Evolutionary conservation across 2,329 filamentous ascomycete genomes (phyloP), one percentile per base, ranked within the genome.

Genomic region (Aspergillus eucalypticola): DNA sequence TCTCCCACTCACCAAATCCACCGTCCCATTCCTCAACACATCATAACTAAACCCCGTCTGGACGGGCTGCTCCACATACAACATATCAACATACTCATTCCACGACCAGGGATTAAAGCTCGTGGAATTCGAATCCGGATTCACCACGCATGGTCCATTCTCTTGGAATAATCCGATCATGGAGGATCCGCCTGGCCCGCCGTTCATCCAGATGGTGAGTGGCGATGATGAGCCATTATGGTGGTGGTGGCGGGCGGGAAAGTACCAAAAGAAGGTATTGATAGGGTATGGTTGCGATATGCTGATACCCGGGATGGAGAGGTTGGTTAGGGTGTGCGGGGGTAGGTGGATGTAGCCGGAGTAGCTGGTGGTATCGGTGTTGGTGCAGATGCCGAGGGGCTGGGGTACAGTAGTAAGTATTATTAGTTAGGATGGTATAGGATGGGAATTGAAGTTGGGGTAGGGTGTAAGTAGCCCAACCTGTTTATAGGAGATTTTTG

Each of bases 11-110:
- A 35, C 3, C 4, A 35, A 35, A 35, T 35, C 32, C 11, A 35
- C 11, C 8, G 78, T 80, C 15, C 74, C 77, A 48, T 79, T 80
- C 13, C 73, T 73, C 8, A 71, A 71, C 0, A 73, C 64, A 58
- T 78, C 78, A 69, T 87, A 88, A 10, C 82, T 85, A 66, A 87
- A 83, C 0, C 86, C 86, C 4, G 85, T 82, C 50, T 84, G 81
- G 8, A 80, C 82, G 8, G 85, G 89, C 71, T 90, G 84, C 66
- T 91, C 88, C 65, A 91, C 84, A 73, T 88, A 90, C 15, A 91
- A 82, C 82, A 90, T 84, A 64, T 89, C 89, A 63, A 82, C 83
- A 23, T 84, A 80, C 65, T 85, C 84, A 61, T 85, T 87, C 84
- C 86, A 89, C 1, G 85, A 85, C 75, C 83, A 86, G 0, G 84